Conservation (phyloP, 192 early-diverging fungal genomes). For the Coemansia sp. region DNA sequence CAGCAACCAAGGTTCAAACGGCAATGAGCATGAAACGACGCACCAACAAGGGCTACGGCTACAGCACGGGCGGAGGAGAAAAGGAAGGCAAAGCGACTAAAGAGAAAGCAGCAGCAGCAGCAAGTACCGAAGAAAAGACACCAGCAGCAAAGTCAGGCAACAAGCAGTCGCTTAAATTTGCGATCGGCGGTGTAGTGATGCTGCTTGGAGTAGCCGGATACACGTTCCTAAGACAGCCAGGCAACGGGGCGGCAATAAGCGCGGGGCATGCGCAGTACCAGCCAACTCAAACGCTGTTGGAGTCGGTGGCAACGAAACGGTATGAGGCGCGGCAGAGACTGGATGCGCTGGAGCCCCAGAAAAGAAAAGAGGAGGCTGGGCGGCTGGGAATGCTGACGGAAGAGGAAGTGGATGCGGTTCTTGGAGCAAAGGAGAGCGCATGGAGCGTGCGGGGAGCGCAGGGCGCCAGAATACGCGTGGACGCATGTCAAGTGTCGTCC, state of each 20-base stretch:
- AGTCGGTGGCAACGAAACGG: slow-evolving; percentile 41
- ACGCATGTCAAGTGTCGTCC: slow-evolving; percentile 53
- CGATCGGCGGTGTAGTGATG: slow-evolving; percentile 40
- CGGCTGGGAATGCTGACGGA: slow-evolving; percentile 29
- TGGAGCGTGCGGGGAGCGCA: slow-evolving; percentile 11
- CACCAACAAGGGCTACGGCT: neutral
- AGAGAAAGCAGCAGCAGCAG: neutral
- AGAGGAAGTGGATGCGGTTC: slow-evolving; percentile 40
- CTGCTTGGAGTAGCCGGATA: slow-evolving; percentile 40
- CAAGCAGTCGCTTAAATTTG: slow-evolving; percentile 44
- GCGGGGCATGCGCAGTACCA: neutral
- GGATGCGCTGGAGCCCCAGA: slow-evolving; percentile 15
- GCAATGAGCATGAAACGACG: neutral
- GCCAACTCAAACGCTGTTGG: slow-evolving; percentile 15
- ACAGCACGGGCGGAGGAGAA: neutral
- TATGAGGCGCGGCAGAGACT: slow-evolving; percentile 26
- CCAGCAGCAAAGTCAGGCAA: slow-evolving; percentile 2
- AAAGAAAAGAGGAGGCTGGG: slow-evolving; percentile 23
- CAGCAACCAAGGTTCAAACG: no score
- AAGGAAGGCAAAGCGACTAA: neutral
- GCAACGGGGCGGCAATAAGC: neutral
- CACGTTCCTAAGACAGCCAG: slow-evolving; percentile 31
- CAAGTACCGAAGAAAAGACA: neutral
- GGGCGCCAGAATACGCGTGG: slow-evolving; percentile 19
- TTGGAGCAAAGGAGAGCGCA: slow-evolving; percentile 34